Conservation (phyloP, 768 basidiomycete species). For the Serendipita indica region DNA sequence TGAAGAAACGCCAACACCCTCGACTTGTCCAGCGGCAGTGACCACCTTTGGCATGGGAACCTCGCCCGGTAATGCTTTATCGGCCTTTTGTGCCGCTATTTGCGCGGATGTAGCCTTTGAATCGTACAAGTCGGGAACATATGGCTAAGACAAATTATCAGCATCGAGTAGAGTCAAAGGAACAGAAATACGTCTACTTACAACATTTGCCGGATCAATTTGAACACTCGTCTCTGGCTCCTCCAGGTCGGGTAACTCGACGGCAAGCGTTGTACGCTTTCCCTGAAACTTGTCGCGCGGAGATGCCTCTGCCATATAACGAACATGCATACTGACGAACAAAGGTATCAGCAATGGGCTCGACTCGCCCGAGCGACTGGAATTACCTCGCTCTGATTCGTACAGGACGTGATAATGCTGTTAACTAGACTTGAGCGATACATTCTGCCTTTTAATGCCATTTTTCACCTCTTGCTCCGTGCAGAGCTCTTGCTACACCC, state of each 20-base stretch:
- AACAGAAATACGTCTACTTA: not conserved
- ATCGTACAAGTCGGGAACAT: not conserved
- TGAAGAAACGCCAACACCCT: not conserved
- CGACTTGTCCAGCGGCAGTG: not conserved
- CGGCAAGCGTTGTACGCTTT: slow-evolving; percentile 2
- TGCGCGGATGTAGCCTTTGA: not conserved
- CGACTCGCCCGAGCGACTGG: too few relatives aligned
- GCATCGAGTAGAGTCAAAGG: not conserved
- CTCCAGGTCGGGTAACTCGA: not conserved
- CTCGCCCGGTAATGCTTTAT: not conserved
- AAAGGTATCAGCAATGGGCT: too few relatives aligned
- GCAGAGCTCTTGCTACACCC: too few relatives aligned
- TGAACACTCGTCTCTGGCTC: not conserved
- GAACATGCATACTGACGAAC: too few relatives aligned
- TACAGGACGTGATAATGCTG: too few relatives aligned
- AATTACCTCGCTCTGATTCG: too few relatives aligned
- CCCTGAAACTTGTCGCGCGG: slow-evolving; percentile 6
- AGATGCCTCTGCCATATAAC: not conserved
- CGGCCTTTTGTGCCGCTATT: not conserved
- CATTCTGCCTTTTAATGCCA: too few relatives aligned
- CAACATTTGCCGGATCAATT: not conserved
- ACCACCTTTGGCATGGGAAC: not conserved
- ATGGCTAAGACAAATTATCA: not conserved
- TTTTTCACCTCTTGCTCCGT: too few relatives aligned
- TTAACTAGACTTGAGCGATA: too few relatives aligned